phyloP scores from a whole-genome alignment of 768 basidiomycete species.

The Mycena vitilis region DNA sequence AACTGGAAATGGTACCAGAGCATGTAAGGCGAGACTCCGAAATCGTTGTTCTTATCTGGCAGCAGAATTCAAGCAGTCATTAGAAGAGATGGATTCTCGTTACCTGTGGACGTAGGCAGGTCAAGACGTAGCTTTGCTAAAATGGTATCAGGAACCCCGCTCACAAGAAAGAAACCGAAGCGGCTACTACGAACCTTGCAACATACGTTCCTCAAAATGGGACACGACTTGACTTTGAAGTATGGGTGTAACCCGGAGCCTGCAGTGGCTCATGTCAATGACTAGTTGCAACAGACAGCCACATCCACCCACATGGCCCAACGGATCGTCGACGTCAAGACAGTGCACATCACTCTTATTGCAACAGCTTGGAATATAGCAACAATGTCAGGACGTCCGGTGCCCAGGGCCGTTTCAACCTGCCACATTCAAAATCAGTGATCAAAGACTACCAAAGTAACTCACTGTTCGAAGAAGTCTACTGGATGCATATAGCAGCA shows the following conservation, averaged over 20 bases:
- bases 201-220: slow-evolving; percentile 13
- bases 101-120: slow-evolving; percentile 15
- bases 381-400: neutral
- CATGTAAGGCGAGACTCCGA: neutral
- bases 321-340: neutral
- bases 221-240: slow-evolving; percentile 12
- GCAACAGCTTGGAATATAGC: slow-evolving; percentile 3
- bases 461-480: slow-evolving; percentile 4
- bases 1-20: slow-evolving; percentile 9
- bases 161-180: too few species aligned
- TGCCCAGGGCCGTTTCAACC: slow-evolving; percentile 14
- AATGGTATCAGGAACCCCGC: too few species aligned
- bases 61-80: too few species aligned
- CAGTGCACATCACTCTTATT: neutral
- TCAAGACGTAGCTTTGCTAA: slow-evolving; percentile 10
- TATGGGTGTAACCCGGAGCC: neutral
- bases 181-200: neutral
- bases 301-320: too few species aligned
- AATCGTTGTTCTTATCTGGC: slow-evolving; percentile 8
- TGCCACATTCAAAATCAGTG: neutral
- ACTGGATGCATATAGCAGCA: slow-evolving; percentile 13
- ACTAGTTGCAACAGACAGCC: too few species aligned
- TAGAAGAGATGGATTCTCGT: neutral
- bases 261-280: too few species aligned
- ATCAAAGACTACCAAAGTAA: too few species aligned